Conservation (phyloP, 805 yeast species). For the Ogataea siamensis region DNA sequence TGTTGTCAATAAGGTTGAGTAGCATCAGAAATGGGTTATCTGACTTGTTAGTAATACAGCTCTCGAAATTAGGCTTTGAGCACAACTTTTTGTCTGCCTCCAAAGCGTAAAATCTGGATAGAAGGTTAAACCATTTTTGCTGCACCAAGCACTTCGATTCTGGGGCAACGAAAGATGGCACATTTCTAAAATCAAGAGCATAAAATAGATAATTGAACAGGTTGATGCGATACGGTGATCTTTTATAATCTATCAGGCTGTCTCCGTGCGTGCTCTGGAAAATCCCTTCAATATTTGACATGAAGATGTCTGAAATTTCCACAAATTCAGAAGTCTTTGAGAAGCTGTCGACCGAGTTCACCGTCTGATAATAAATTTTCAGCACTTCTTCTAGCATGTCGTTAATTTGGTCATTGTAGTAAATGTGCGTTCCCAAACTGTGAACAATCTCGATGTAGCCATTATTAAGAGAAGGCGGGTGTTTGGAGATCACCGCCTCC, state of each 20-base stretch:
- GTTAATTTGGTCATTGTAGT: constrained; percentile 81
- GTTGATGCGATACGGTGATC: constrained; percentile 42
- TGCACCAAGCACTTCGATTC: constrained; percentile 37
- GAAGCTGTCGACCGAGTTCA: constrained; percentile 12
- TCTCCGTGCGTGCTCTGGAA: constrained; percentile 28
- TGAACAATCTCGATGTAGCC: constrained; percentile 59
- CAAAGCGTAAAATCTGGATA: constrained; percentile 32
- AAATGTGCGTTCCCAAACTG: constrained; percentile 71
- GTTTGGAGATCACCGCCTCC: constrained; percentile 25
- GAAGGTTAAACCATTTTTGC: constrained; percentile 38
- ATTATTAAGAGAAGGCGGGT: constrained; percentile 33
- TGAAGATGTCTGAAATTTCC: constrained; percentile 21
- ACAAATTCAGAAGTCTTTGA: constrained; percentile 15
- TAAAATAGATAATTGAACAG: constrained; percentile 42
- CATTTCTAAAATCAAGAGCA: constrained; percentile 21
- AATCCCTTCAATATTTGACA: constrained; percentile 29
- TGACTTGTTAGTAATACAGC: constrained; percentile 38
- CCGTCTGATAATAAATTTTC: constrained; percentile 38
- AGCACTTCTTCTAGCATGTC: constrained; percentile 76
- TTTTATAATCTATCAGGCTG: constrained; percentile 34
- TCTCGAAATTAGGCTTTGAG: constrained; percentile 40
- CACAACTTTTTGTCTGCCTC: constrained; percentile 17
- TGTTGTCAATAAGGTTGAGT: constrained; percentile 37
- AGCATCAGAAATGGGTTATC: constrained; percentile 43
- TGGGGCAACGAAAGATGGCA: constrained; percentile 20